Evolutionary conservation across 441 rosid species (phyloP).

Genomic region (Pelargonium citronellum): DNA sequence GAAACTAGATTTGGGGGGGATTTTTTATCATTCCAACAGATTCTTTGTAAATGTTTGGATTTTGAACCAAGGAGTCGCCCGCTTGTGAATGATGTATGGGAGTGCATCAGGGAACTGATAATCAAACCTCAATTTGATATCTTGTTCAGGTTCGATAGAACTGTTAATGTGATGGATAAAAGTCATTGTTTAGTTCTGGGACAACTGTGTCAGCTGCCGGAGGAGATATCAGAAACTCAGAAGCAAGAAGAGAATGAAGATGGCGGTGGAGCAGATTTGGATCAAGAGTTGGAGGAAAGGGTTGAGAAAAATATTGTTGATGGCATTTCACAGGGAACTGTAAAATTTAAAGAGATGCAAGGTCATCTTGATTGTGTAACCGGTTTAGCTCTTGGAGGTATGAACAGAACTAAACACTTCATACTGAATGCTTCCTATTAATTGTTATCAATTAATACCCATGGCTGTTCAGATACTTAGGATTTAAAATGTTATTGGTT

Average conservation of each 20-base stretch:
- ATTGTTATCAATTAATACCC: not conserved
- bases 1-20: slow-evolving; percentile 33
- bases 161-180: slow-evolving; percentile 25
- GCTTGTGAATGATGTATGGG: slow-evolving; percentile 49
- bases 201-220: slow-evolving; percentile 35
- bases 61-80: slow-evolving; percentile 55
- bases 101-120: slow-evolving; percentile 50
- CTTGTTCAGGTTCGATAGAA: slow-evolving; percentile 23
- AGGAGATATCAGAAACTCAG: slow-evolving; percentile 25
- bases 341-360: slow-evolving; percentile 48
- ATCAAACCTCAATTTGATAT: slow-evolving; percentile 30
- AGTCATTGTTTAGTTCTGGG: slow-evolving; percentile 47
- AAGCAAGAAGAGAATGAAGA: slow-evolving; percentile 25
- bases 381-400: slow-evolving; percentile 78
- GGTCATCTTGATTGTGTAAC: slow-evolving; percentile 79
- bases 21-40: slow-evolving; percentile 31
- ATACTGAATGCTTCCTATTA: not conserved
- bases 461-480: not conserved
- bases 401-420: not conserved
- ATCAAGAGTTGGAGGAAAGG: slow-evolving; percentile 20
- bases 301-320: slow-evolving; percentile 34
- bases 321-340: slow-evolving; percentile 40
- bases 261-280: slow-evolving; percentile 25
- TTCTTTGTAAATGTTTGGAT: slow-evolving; percentile 49
- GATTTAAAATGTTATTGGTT: not conserved